phyloP scores from a whole-genome alignment of 2,329 filamentous ascomycete genomes.

The Penicillium digitatum region DNA sequence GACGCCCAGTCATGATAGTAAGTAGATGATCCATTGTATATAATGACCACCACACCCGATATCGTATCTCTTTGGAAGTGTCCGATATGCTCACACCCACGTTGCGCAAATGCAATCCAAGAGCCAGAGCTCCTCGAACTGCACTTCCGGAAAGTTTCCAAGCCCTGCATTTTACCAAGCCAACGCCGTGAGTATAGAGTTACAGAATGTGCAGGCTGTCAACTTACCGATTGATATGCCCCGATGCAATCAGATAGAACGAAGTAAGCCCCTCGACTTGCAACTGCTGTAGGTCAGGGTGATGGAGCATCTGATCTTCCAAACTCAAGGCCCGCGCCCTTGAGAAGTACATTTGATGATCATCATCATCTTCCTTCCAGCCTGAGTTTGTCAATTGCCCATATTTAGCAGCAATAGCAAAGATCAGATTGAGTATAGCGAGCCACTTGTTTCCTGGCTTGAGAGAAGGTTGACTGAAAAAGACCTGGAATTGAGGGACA shows the following conservation, averaged over 20 bases:
- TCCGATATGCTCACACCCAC: constrained; percentile 36
- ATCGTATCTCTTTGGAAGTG: constrained; percentile 43
- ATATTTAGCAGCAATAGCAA: constrained; percentile 43
- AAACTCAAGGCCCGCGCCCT: constrained; percentile 40
- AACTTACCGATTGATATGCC: constrained; percentile 44
- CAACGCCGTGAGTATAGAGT: background rate
- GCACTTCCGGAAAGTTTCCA: constrained; percentile 44
- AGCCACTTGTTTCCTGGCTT: constrained; percentile 42
- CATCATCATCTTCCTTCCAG: constrained; percentile 36
- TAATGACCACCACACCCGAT: constrained; percentile 46
- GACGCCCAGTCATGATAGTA: constrained; percentile 44
- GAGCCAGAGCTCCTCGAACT: constrained; percentile 38
- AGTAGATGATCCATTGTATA: constrained; percentile 44
- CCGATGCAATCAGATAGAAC: constrained; percentile 40
- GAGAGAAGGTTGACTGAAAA: constrained; percentile 33
- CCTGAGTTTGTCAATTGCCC: constrained; percentile 36
- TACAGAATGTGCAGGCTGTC: background rate
- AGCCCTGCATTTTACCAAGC: constrained; percentile 32
- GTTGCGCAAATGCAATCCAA: constrained; percentile 45
- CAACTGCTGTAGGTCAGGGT: constrained; percentile 43
- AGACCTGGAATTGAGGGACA: constrained; percentile 41
- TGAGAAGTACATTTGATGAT: constrained; percentile 42
- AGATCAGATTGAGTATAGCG: constrained; percentile 45
- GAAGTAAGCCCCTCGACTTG: constrained; percentile 43
- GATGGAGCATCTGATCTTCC: constrained; percentile 39